These are phyloP conservation scores for Cyberlindnera mrakii DNA, from an alignment of 805 yeast species.

Conservation along the genomic window DNA sequence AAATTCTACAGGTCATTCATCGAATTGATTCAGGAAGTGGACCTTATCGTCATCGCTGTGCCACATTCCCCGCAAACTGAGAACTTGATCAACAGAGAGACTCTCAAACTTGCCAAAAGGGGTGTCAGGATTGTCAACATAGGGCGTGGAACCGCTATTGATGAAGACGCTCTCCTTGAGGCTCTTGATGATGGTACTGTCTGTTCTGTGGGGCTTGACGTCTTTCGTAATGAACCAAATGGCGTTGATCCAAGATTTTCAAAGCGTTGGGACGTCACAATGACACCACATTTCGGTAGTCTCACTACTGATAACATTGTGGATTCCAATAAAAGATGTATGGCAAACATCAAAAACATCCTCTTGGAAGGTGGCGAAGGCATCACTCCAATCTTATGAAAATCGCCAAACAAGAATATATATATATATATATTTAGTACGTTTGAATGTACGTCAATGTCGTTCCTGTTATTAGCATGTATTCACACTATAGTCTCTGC, in stretches of 20 bases:
- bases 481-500: constrained; percentile 1
- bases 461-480: background rate
- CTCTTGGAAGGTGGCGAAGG: constrained; percentile 19
- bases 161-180: constrained; percentile 53
- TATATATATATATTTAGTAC: background rate
- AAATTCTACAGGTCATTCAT: constrained; percentile 40
- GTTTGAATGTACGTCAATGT: background rate
- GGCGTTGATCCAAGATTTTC: constrained; percentile 40
- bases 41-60: constrained; percentile 58
- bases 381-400: constrained; percentile 7
- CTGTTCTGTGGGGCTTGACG: constrained; percentile 66
- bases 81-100: constrained; percentile 43
- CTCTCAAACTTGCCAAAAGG: constrained; percentile 41
- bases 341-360: constrained; percentile 38
- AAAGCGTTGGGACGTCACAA: constrained; percentile 55
- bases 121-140: constrained; percentile 66
- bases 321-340: constrained; percentile 45
- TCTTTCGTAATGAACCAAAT: constrained; percentile 56
- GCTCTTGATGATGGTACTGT: constrained; percentile 56
- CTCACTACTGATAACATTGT: constrained; percentile 53
- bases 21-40: constrained; percentile 35
- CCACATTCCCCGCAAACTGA: constrained; percentile 59
- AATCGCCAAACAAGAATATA: background rate
- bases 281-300: constrained; percentile 65
- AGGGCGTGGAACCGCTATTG: constrained; percentile 65